These are phyloP conservation scores for Cyberlindnera xylosilytica DNA, from an alignment of 805 yeast genomes.

Conservation along the genomic window DNA sequence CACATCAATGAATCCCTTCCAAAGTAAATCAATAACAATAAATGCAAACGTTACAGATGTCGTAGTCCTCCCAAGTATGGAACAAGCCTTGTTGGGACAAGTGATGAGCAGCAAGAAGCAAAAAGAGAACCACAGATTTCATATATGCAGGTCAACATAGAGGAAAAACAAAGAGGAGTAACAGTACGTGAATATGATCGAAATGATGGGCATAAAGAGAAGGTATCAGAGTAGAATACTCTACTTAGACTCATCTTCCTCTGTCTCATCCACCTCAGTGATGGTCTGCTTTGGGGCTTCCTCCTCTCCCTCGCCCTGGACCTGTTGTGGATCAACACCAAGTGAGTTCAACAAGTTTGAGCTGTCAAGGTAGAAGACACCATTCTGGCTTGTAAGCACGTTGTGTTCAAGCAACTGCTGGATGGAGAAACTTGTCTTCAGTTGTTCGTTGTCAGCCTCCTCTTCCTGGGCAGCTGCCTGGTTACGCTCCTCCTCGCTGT, in stretches of 20 bases:
- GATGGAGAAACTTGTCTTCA: constrained; percentile 28
- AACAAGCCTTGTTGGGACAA: no score
- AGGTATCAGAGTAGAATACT: neutral
- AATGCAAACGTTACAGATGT: constrained; percentile 1
- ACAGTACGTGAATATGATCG: no score
- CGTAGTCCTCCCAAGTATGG: neutral
- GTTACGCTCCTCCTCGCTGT: constrained; percentile 26
- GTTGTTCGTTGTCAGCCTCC: constrained; percentile 20
- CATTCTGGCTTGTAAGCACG: constrained; percentile 37
- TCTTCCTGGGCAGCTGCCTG: constrained; percentile 15
- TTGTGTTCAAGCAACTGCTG: constrained; percentile 30
- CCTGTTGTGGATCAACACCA: constrained; percentile 25
- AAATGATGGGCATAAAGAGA: neutral
- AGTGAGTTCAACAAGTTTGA: constrained; percentile 53
- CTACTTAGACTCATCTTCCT: constrained; percentile 13
- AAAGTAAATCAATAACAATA: neutral
- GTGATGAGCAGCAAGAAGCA: neutral
- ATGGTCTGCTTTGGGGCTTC: constrained; percentile 14
- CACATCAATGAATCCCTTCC: no score
- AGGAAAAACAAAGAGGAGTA: neutral
- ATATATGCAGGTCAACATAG: constrained; percentile 6
- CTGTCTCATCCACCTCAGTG: constrained; percentile 20
- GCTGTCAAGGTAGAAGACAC: constrained; percentile 64
- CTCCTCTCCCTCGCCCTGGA: constrained; percentile 10
- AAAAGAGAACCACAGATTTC: neutral